Conservation (phyloP, 1,139 yeast species). For the Taphrina betulina region DNA sequence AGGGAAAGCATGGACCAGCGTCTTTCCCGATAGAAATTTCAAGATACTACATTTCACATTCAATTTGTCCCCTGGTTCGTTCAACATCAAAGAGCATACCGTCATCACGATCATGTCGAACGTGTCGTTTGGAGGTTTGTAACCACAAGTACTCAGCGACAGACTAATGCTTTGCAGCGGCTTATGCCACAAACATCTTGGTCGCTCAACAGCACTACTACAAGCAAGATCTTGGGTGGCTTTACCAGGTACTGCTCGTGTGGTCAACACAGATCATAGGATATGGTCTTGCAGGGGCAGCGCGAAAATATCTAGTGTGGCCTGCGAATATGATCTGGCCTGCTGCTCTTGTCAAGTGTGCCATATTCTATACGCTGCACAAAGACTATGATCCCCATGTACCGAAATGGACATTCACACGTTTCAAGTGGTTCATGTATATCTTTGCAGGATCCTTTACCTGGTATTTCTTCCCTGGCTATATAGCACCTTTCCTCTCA, state of each 20-base stretch:
- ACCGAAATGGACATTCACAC: slow-evolving; percentile 51
- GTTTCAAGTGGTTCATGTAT: slow-evolving; percentile 52
- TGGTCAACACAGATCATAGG: slow-evolving; percentile 55
- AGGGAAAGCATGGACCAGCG: slow-evolving; percentile 49
- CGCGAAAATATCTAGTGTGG: slow-evolving; percentile 58
- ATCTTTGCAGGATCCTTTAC: slow-evolving; percentile 49
- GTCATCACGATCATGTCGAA: slow-evolving; percentile 62
- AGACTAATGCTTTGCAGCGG: too few species aligned
- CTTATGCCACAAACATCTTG: slow-evolving; percentile 58
- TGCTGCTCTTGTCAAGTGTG: slow-evolving; percentile 15
- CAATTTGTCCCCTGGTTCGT: slow-evolving; percentile 59
- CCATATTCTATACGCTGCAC: slow-evolving; percentile 32
- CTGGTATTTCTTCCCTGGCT: slow-evolving; percentile 61
- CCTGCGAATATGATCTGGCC: slow-evolving; percentile 72
- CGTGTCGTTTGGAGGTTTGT: slow-evolving; percentile 60
- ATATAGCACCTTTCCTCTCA: slow-evolving; percentile 53
- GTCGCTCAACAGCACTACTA: slow-evolving; percentile 57
- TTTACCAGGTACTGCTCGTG: slow-evolving; percentile 56
- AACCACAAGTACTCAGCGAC: slow-evolving; percentile 50
- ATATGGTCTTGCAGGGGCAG: slow-evolving; percentile 63
- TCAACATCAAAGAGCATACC: slow-evolving; percentile 68
- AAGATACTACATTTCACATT: slow-evolving; percentile 46
- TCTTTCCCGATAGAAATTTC: slow-evolving; percentile 55
- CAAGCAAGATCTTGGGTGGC: slow-evolving; percentile 52
- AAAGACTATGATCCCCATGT: slow-evolving; percentile 54